phyloP scores from a whole-genome alignment of 192 early-diverging fungal species.

The Backusella australiensis region DNA sequence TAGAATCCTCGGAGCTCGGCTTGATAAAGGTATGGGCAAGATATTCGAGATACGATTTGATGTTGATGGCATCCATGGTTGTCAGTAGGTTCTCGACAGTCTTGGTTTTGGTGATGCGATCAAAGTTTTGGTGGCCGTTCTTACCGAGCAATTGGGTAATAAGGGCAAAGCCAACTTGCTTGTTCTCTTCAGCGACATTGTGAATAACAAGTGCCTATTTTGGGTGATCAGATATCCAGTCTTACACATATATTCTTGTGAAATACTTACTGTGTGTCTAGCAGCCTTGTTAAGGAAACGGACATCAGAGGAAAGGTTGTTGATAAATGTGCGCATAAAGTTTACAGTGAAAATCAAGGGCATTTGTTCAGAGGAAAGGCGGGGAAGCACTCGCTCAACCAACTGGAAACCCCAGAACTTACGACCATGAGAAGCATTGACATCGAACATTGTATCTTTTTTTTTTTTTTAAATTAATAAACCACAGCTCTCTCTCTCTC shows the following conservation, averaged over 20 bases:
- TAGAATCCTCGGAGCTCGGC: constrained; percentile 38
- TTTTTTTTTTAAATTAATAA: not conserved
- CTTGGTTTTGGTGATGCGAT: constrained; percentile 68
- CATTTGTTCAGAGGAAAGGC: constrained; percentile 54
- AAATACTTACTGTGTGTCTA: constrained; percentile 54
- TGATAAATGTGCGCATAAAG: constrained; percentile 84
- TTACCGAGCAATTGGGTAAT: constrained; percentile 82
- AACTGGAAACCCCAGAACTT: constrained; percentile 90
- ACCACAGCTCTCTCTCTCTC: no score
- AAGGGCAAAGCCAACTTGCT: constrained; percentile 70
- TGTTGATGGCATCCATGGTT: constrained; percentile 64
- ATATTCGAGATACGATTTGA: constrained; percentile 71
- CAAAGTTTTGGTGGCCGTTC: constrained; percentile 67
- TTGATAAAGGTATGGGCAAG: constrained; percentile 67
- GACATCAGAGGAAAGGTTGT: constrained; percentile 74
- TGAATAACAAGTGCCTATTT: constrained; percentile 49
- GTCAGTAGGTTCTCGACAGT: constrained; percentile 77
- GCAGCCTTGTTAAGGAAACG: constrained; percentile 82
- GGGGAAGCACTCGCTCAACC: constrained; percentile 66
- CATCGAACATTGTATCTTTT: constrained; percentile 70
- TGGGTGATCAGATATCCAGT: not conserved
- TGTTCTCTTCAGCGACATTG: constrained; percentile 60
- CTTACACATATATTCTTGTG: not conserved
- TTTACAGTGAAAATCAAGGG: constrained; percentile 76
- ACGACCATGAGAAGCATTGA: constrained; percentile 73